Base-by-base conservation (phyloP, 2,329 filamentous ascomycete species). In the Penicillium griseofulvum region DNA sequence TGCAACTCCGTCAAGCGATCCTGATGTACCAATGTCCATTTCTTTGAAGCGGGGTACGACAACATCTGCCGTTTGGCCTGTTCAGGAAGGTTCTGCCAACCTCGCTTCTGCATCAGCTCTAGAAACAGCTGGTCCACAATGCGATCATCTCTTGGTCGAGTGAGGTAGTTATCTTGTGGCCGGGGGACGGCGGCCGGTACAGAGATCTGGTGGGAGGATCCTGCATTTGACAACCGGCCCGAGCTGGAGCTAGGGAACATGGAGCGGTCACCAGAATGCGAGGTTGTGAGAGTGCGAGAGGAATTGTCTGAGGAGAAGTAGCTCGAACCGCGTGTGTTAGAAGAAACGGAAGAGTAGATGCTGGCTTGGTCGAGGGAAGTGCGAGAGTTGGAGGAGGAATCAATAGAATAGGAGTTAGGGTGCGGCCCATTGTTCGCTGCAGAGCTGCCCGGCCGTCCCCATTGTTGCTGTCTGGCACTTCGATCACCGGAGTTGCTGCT, bases 1-100 rank as follows among this genome's bases (percentile, higher is more conserved):
- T 97, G 92, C 82, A 87, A 90, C 74, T 97, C 93, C 7, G 91
- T 90, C 65, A 99, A 81, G 59, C 90, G 88, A 76, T 99, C 94
- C 75, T 99, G 93, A 72, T 97, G 89, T 49, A 99, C 89, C 56
- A 99, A 79, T 1, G 91, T 97, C 94, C 94, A 99, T 76, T 97
- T 99, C 81, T 97, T 97, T 61, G 87, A 85, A 9, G 94, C 84
- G 14, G 92, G 90, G 71, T 99, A 97, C 36, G 91, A 91, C 76
- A 94, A 84, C 93, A 99, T 97, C 78, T 97, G 94, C 58, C 93
- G 83, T 64, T 89, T 86, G 29, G 94, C 94, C 77, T 96, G 91
- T 69, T 99, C 94, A 5, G 94, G 94, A 61, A 99, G 79, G 74
- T 95, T 95, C 77, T 96, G 94, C 90, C 92, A 97, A 62, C 93